Conservation (phyloP, 2,329 filamentous ascomycete species). For the Colletotrichum musae region DNA sequence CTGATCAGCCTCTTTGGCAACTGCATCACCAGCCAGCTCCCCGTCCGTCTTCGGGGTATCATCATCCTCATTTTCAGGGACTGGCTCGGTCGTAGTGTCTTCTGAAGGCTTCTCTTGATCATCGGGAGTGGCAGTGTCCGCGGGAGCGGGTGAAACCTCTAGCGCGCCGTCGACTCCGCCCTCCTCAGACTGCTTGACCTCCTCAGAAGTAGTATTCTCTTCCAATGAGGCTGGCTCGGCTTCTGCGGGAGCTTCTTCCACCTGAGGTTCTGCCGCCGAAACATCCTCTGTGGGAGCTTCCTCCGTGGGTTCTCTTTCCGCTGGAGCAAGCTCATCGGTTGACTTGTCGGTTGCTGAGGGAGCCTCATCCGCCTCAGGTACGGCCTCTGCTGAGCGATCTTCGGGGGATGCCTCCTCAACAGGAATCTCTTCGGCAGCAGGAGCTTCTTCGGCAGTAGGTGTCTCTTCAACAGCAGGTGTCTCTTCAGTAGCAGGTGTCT, state of each 20-base stretch:
- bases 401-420: background rate
- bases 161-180: background rate
- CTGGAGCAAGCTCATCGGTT: background rate
- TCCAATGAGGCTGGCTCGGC: background rate
- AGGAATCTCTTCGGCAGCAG: background rate
- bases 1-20: background rate
- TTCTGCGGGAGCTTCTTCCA: slow-evolving; percentile 5
- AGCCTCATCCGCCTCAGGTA: background rate
- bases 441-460: background rate
- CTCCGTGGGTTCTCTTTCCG: background rate
- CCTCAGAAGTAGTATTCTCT: background rate
- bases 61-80: slow-evolving; percentile 37
- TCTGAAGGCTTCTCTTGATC: slow-evolving; percentile 2
- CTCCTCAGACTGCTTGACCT: background rate
- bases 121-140: background rate
- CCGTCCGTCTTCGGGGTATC: slow-evolving; percentile 10
- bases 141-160: background rate
- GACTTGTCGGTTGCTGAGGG: background rate
- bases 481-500: background rate
- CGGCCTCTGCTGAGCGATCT: background rate
- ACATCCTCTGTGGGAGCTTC: slow-evolving; percentile 15
- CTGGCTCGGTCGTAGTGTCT: background rate
- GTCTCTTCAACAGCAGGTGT: background rate
- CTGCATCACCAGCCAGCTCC: background rate
- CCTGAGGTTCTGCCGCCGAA: background rate